A percentile compares a stretch with the other conserved stretches of the same genome.
Conservation (phyloP, 2,329 filamentous ascomycete species). For the Sclerotinia subarctica region DNA sequence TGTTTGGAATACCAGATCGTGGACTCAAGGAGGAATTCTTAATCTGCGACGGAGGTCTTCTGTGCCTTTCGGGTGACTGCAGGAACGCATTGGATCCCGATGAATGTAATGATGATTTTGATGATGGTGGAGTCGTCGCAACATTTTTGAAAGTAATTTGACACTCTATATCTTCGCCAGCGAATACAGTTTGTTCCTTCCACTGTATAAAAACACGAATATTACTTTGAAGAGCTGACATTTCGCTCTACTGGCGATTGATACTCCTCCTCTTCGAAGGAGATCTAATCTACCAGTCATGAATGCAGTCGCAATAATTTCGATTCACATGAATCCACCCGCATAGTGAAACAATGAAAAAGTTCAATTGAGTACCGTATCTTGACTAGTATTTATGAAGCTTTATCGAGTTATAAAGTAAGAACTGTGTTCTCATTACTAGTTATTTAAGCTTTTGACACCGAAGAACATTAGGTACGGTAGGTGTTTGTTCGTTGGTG, state of each 20-base stretch:
- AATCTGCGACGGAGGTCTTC: conserved; percentile 34
- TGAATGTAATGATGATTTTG: conserved; percentile 32
- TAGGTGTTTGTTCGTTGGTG: neutral
- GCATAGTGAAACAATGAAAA: conserved; percentile 31
- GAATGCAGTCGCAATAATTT: conserved; percentile 31
- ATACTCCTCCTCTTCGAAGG: conserved; percentile 36
- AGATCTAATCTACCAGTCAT: conserved; percentile 36
- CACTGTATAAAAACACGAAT: conserved; percentile 95
- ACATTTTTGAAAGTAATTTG: conserved; percentile 96
- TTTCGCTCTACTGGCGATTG: conserved; percentile 30
- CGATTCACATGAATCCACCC: conserved; percentile 22
- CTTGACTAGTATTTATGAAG: conserved; percentile 13
- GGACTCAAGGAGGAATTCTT: conserved; percentile 49
- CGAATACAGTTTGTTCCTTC: conserved; percentile 91
- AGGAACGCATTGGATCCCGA: conserved; percentile 30
- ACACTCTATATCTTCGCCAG: conserved; percentile 93
- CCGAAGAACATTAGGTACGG: neutral
- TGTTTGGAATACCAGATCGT: conserved; percentile 42
- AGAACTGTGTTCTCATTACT: neutral
- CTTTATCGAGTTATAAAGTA: neutral
- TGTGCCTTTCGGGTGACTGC: conserved; percentile 33
- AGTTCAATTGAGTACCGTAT: conserved; percentile 20
- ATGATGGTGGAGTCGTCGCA: conserved; percentile 30
- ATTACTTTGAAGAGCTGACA: conserved; percentile 57
- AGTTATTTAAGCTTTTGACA: neutral